Evolutionary conservation across 2,329 filamentous ascomycete species (phyloP).

Genomic region (Penicillium sp.): DNA sequence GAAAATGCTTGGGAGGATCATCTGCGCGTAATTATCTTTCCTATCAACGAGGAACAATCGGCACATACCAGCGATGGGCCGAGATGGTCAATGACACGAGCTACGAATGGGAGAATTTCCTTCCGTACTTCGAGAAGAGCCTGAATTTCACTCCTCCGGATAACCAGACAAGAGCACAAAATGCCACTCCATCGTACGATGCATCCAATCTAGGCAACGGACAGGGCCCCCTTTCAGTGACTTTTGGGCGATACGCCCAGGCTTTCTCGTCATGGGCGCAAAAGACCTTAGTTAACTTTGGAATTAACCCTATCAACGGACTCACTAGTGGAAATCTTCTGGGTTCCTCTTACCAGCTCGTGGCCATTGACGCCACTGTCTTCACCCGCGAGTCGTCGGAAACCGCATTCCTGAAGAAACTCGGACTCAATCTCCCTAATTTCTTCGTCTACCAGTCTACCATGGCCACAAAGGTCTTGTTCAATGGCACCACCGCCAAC

Average conservation of each 20-base stretch:
- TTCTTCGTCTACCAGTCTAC: slow-evolving; percentile 31
- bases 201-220: slow-evolving; percentile 16
- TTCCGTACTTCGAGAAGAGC: slow-evolving; percentile 28
- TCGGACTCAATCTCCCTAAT: slow-evolving; percentile 21
- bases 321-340: slow-evolving; percentile 25
- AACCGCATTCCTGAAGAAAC: slow-evolving; percentile 20
- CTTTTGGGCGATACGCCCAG: slow-evolving; percentile 24
- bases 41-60: slow-evolving; percentile 26
- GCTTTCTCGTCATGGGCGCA: slow-evolving; percentile 24
- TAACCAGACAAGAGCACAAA: slow-evolving; percentile 14
- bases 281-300: slow-evolving; percentile 22
- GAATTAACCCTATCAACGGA: slow-evolving; percentile 23
- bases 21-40: no score
- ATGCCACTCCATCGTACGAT: slow-evolving; percentile 23
- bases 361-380: slow-evolving; percentile 26
- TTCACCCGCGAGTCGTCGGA: slow-evolving; percentile 20
- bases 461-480: slow-evolving; percentile 32
- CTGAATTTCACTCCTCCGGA: slow-evolving; percentile 26
- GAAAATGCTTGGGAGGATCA: slow-evolving; percentile 18
- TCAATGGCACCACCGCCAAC: slow-evolving; percentile 28
- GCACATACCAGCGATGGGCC: slow-evolving; percentile 31
- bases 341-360: slow-evolving; percentile 22
- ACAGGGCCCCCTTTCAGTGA: slow-evolving; percentile 28
- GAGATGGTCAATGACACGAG: slow-evolving; percentile 31
- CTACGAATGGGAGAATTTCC: slow-evolving; percentile 27